Conservation (phyloP, 345 rosid species). For the Excoecaria agallocha region DNA sequence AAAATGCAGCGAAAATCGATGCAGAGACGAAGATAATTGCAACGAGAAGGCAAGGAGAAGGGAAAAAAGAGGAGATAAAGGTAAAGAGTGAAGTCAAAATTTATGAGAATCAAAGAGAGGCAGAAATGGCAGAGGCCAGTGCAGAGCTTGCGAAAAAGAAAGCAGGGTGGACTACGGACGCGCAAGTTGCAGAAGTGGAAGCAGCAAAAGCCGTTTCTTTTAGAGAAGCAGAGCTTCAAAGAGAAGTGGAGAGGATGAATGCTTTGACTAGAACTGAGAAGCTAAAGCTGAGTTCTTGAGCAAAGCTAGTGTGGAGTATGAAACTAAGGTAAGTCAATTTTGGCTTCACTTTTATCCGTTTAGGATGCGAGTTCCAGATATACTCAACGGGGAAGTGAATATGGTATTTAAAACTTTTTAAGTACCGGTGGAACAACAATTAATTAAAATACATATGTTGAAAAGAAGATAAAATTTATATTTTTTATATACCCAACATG, state of each 20-base stretch:
- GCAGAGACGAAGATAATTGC: conserved; percentile 67
- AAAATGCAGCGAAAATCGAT: conserved; percentile 72
- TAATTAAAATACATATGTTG: too few relatives aligned
- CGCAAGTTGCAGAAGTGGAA: conserved; percentile 75
- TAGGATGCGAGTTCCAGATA: too few relatives aligned
- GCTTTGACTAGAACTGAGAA: conserved; percentile 62
- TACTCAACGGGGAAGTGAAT: too few relatives aligned
- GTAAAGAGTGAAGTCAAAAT: conserved; percentile 63
- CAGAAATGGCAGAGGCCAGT: conserved; percentile 69
- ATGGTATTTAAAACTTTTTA: too few relatives aligned
- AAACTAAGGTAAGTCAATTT: conserved; percentile 48
- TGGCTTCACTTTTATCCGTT: neutral
- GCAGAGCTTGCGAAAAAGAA: conserved; percentile 68
- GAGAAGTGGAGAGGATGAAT: conserved; percentile 73
- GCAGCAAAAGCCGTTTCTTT: conserved; percentile 63
- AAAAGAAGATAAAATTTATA: too few relatives aligned
- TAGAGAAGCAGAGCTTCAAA: conserved; percentile 71
- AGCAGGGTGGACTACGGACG: conserved; percentile 60
- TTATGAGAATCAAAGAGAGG: conserved; percentile 68
- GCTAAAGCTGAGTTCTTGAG: conserved; percentile 75
- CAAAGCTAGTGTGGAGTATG: conserved; percentile 77
- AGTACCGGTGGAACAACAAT: too few relatives aligned
- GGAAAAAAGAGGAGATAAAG: conserved; percentile 64
- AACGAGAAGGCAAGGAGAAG: conserved; percentile 58
- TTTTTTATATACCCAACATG: too few relatives aligned